Conservation (phyloP, 2,329 filamentous ascomycete species). For the Aspergillus candidus region DNA sequence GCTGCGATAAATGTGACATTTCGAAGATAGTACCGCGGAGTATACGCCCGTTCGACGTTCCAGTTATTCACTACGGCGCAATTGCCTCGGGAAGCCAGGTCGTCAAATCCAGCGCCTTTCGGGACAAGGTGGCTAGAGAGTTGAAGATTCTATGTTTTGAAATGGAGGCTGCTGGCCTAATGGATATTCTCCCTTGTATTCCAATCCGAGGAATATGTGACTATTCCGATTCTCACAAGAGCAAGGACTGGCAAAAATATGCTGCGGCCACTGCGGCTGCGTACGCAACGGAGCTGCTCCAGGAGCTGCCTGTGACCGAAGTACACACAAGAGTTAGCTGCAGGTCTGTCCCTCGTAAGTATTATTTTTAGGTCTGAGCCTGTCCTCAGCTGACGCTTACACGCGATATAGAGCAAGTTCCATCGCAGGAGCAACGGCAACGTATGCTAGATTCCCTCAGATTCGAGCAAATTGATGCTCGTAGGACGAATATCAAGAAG, state of each 20-base stretch:
- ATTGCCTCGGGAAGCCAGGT: conserved; percentile 23
- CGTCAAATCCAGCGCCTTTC: conserved; percentile 11
- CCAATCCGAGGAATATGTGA: conserved; percentile 40
- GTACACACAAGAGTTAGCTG: not conserved
- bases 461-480: conserved; percentile 39
- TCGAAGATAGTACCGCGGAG: not conserved
- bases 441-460: conserved; percentile 22
- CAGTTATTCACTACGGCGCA: conserved; percentile 18
- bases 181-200: conserved; percentile 31
- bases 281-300: conserved; percentile 18
- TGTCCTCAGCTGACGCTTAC: not conserved
- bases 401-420: conserved; percentile 1
- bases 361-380: not conserved
- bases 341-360: conserved; percentile 5
- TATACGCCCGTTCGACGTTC: not conserved
- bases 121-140: conserved; percentile 3
- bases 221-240: conserved; percentile 38
- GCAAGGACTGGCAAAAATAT: conserved; percentile 33
- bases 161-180: conserved; percentile 27
- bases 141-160: conserved; percentile 22
- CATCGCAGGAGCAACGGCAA: conserved; percentile 2
- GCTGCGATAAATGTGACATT: conserved; percentile 1
- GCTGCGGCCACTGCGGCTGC: conserved; percentile 29
- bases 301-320: conserved; percentile 8
- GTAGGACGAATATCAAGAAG: conserved; percentile 31